Conservation (phyloP, 2,329 filamentous ascomycete genomes). For the Fusarium sp. region DNA sequence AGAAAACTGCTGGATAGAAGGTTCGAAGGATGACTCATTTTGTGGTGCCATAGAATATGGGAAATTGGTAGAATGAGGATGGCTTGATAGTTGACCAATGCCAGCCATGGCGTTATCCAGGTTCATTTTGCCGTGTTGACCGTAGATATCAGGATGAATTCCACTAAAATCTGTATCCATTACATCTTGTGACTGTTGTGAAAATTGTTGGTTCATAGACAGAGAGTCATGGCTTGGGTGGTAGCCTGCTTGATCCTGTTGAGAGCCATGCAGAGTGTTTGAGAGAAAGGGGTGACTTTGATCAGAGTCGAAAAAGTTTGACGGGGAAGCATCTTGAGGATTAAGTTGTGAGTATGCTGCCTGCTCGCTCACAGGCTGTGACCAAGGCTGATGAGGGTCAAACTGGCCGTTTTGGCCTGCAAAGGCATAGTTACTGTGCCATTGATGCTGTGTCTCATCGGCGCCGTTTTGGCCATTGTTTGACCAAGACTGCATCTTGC, state of each 20-base stretch:
- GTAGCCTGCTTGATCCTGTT: slow-evolving; percentile 44
- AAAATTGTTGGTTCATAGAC: slow-evolving; percentile 48
- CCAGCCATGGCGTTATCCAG: slow-evolving; percentile 43
- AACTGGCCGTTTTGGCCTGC: slow-evolving; percentile 49
- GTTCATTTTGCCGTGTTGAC: slow-evolving; percentile 48
- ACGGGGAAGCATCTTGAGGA: slow-evolving; percentile 44
- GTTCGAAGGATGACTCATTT: slow-evolving; percentile 46
- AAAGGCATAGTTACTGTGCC: slow-evolving; percentile 50
- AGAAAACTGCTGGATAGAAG: slow-evolving; percentile 46
- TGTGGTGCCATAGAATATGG: slow-evolving; percentile 48
- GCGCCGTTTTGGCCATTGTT: slow-evolving; percentile 50
- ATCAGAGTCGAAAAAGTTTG: slow-evolving; percentile 50
- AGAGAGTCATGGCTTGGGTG: slow-evolving; percentile 46
- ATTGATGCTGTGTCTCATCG: slow-evolving; percentile 48
- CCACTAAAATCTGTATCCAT: slow-evolving; percentile 51
- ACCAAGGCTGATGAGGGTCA: slow-evolving; percentile 52
- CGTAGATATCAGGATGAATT: slow-evolving; percentile 51
- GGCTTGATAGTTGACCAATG: slow-evolving; percentile 46
- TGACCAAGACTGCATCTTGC: slow-evolving; percentile 55
- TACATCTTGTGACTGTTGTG: slow-evolving; percentile 48
- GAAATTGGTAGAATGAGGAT: slow-evolving; percentile 49
- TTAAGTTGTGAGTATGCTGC: slow-evolving; percentile 47
- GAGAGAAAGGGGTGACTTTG: slow-evolving; percentile 48
- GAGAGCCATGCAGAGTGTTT: slow-evolving; percentile 44
- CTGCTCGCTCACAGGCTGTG: slow-evolving; percentile 49